Evolutionary conservation across 805 yeast genomes (phyloP).

Genomic region (Phaffomyces thermotolerans): DNA sequence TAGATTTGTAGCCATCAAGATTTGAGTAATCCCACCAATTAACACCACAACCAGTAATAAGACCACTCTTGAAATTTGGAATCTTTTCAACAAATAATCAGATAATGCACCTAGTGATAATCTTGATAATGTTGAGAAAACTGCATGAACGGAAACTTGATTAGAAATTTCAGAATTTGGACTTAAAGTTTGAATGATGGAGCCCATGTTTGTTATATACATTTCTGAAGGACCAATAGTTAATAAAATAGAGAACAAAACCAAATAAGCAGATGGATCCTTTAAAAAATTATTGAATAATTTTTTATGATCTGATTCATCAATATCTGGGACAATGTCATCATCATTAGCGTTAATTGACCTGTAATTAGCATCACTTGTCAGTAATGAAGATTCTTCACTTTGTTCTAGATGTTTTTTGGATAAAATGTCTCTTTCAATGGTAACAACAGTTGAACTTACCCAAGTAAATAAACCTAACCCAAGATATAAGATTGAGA

Average conservation of each 20-base stretch:
- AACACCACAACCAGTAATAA: conserved; percentile 26
- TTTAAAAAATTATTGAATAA: conserved; percentile 16
- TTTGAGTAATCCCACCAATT: conserved; percentile 32
- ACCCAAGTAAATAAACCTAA: conserved; percentile 56
- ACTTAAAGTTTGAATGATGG: conserved; percentile 36
- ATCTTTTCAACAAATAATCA: conserved; percentile 42
- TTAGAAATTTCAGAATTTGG: conserved; percentile 27
- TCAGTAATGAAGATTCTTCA: background rate
- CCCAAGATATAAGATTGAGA: conserved; percentile 45
- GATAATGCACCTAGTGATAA: conserved; percentile 59
- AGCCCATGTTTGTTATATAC: conserved; percentile 77
- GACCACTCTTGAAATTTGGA: conserved; percentile 24
- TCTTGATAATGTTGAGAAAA: conserved; percentile 65
- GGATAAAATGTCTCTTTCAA: conserved; percentile 27
- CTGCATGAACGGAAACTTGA: conserved; percentile 56
- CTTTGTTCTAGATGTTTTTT: conserved; percentile 16
- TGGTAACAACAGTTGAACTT: conserved; percentile 56
- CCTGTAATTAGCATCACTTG: background rate
- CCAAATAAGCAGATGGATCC: conserved; percentile 55
- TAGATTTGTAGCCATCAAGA: conserved; percentile 19
- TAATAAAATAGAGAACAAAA: conserved; percentile 57
- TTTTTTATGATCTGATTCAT: conserved; percentile 13
- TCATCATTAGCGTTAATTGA: conserved; percentile 12
- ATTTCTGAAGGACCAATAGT: conserved; percentile 81
- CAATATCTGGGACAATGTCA: conserved; percentile 24